Evolutionary conservation across 805 yeast genomes (phyloP).

Genomic region (Metschnikowia similis): DNA sequence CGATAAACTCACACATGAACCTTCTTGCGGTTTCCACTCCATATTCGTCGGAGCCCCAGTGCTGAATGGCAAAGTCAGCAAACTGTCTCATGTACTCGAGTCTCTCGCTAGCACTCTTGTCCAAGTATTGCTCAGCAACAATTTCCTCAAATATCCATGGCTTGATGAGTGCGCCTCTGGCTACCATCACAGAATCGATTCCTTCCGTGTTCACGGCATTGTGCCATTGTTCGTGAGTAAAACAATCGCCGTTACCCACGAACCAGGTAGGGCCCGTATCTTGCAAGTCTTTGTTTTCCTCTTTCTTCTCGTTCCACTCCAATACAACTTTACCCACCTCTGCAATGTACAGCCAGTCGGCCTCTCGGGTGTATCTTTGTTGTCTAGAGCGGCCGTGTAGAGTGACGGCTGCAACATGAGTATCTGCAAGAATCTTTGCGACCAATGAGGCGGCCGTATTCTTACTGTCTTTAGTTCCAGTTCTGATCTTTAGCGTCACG

Average conservation of each 20-base stretch:
- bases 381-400: slow-evolving; percentile 95
- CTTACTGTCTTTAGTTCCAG: slow-evolving; percentile 80
- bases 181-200: slow-evolving; percentile 94
- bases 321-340: slow-evolving; percentile 68
- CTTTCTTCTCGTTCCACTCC: slow-evolving; percentile 49
- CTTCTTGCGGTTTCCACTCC: slow-evolving; percentile 87
- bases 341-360: slow-evolving; percentile 88
- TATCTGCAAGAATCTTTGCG: slow-evolving; percentile 64
- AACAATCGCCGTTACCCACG: slow-evolving; percentile 93
- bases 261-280: slow-evolving; percentile 69
- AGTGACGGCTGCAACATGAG: slow-evolving; percentile 86
- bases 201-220: slow-evolving; percentile 58
- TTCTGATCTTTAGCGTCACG: slow-evolving; percentile 85
- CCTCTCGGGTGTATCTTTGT: slow-evolving; percentile 86
- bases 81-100: slow-evolving; percentile 67
- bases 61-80: slow-evolving; percentile 80
- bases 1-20: slow-evolving; percentile 87
- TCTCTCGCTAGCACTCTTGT: slow-evolving; percentile 87
- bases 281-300: slow-evolving; percentile 55
- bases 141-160: slow-evolving; percentile 99
- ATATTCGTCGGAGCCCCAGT: slow-evolving; percentile 97
- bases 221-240: slow-evolving; percentile 84
- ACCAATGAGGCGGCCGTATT: slow-evolving; percentile 85
- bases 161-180: slow-evolving; percentile 94
- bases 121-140: slow-evolving; percentile 82